Percentiles rank a stretch among this genome's conserved stretches.
Evolutionary conservation across 192 early-diverging fungal species (phyloP).

Genomic region (Linnemannia elongata): DNA sequence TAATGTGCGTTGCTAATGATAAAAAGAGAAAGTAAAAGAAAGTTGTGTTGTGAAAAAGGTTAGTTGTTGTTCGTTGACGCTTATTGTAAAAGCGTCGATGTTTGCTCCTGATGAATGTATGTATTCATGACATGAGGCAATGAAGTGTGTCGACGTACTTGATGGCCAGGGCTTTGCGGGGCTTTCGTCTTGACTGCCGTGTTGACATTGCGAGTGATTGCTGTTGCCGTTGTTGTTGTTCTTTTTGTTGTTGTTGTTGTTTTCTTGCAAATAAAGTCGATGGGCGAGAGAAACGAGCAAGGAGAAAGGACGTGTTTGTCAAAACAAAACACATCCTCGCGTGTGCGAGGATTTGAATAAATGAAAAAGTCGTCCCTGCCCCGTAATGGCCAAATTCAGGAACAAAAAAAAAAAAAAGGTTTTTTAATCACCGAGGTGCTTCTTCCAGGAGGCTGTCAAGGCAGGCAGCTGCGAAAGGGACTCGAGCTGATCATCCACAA

Average conservation of each 20-base stretch:
- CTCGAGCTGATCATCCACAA: slow-evolving; percentile 37
- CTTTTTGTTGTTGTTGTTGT: background rate
- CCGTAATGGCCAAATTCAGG: background rate
- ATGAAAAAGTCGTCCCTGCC: slow-evolving; percentile 4
- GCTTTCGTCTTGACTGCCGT: slow-evolving; percentile 37
- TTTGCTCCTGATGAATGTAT: background rate
- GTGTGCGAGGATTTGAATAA: background rate
- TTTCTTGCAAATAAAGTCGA: background rate
- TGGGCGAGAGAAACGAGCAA: background rate
- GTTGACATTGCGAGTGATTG: slow-evolving; percentile 23
- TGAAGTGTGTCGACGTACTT: slow-evolving; percentile 4
- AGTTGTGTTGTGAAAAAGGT: background rate
- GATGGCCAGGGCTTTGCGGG: slow-evolving; percentile 49
- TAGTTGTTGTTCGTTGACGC: background rate
- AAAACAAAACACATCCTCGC: slow-evolving; percentile 8
- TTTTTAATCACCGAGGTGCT: background rate
- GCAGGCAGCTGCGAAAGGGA: slow-evolving; percentile 36
- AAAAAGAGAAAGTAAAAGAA: background rate
- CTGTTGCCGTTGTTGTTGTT: no score
- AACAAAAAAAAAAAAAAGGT: background rate
- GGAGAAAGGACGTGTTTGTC: slow-evolving; percentile 7
- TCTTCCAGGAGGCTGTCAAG: slow-evolving; percentile 25
- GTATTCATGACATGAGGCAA: background rate
- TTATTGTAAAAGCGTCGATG: background rate
- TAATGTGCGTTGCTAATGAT: slow-evolving; percentile 77